Percentiles rank a stretch among this genome's conserved stretches.
Conservation (phyloP, 192 early-diverging fungal genomes). For the Coemansia sp. region DNA sequence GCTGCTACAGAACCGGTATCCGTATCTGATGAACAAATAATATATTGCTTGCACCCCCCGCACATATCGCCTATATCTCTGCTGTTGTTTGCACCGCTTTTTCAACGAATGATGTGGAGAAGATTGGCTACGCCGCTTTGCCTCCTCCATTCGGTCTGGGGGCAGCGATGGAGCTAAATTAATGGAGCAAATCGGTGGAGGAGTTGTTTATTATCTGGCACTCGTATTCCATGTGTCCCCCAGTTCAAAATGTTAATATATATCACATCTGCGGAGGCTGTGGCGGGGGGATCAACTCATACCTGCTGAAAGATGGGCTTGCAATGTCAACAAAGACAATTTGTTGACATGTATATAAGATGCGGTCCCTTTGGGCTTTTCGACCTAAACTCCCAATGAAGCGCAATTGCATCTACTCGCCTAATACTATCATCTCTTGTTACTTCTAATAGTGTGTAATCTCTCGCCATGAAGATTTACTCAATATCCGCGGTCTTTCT, state of each 20-base stretch:
- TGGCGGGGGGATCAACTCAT: background rate
- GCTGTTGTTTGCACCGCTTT: slow-evolving; percentile 21
- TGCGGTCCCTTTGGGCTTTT: background rate
- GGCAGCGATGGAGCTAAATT: background rate
- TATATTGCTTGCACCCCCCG: background rate
- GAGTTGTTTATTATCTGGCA: background rate
- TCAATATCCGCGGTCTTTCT: slow-evolving; percentile 1
- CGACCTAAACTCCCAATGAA: background rate
- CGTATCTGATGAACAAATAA: slow-evolving; percentile 40
- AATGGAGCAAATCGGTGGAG: background rate
- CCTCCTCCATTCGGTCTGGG: background rate
- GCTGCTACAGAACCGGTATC: slow-evolving; percentile 47
- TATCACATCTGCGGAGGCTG: background rate
- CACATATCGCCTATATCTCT: slow-evolving; percentile 1
- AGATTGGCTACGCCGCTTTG: background rate
- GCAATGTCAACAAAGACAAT: background rate
- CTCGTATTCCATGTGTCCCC: background rate
- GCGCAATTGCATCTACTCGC: background rate
- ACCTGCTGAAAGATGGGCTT: background rate
- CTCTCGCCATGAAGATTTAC: slow-evolving; percentile 3
- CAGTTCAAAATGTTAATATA: background rate
- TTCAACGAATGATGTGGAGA: background rate
- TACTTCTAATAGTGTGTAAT: background rate
- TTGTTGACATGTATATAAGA: background rate
- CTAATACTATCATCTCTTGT: background rate